Percentiles rank a stretch among this genome's conserved stretches.
Evolutionary conservation across 352 stramenopile species (phyloP).

Genomic region (Peronospora belbahrii): DNA sequence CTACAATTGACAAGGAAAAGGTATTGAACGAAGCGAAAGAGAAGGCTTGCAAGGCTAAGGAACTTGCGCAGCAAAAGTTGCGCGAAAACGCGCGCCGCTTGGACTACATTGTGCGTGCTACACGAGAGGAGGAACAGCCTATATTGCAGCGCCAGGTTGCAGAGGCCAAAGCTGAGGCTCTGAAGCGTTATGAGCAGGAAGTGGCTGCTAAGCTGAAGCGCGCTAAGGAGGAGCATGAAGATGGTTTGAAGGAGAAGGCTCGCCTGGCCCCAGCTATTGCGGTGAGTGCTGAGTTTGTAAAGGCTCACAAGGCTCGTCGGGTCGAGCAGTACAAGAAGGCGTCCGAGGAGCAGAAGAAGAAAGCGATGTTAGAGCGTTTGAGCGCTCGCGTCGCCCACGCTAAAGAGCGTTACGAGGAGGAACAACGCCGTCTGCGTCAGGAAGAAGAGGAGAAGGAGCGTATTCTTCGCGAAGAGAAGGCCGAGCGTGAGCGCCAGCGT

Average conservation of each 20-base stretch:
- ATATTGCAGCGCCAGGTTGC: constrained; percentile 83
- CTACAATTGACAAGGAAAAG: constrained; percentile 74
- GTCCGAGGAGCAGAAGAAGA: constrained; percentile 83
- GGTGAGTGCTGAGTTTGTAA: constrained; percentile 66
- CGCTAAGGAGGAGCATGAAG: constrained; percentile 84
- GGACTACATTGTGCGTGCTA: constrained; percentile 94
- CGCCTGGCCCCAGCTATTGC: constrained; percentile 66
- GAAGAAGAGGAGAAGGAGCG: constrained; percentile 62
- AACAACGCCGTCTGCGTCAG: constrained; percentile 51
- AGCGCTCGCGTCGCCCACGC: constrained; percentile 56
- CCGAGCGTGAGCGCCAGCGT: constrained; percentile 45
- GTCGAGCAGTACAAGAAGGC: constrained; percentile 86
- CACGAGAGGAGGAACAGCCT: constrained; percentile 92
- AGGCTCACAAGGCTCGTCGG: constrained; percentile 65
- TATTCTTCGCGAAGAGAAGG: constrained; percentile 45
- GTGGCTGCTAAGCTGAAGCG: constrained; percentile 69
- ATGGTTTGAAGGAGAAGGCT: constrained; percentile 83
- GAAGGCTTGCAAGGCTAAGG: constrained; percentile 91
- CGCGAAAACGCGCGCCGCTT: constrained; percentile 89
- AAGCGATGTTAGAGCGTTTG: constrained; percentile 56
- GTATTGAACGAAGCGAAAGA: constrained; percentile 91
- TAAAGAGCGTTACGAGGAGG: constrained; percentile 61
- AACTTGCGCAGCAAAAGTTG: constrained; percentile 91
- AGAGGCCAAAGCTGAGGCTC: constrained; percentile 66
- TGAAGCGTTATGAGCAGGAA: constrained; percentile 68